Evolutionary conservation across 805 yeast genomes (phyloP).

Genomic region (Kregervanrija pseudodelftensis): DNA sequence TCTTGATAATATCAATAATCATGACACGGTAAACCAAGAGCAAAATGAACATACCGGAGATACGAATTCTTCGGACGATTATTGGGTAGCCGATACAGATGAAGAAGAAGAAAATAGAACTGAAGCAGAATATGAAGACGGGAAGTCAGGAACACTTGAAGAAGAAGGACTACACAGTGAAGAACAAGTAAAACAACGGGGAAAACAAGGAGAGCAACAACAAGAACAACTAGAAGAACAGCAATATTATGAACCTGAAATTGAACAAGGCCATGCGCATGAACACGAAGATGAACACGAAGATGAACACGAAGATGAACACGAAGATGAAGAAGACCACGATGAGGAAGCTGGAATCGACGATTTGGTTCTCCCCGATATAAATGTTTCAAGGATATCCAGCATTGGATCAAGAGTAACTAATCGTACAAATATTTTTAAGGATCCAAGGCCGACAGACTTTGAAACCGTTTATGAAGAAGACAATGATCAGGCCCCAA

Average conservation of each 20-base stretch:
- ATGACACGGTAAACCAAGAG: background rate
- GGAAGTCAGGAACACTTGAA: background rate
- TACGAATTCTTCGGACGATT: background rate
- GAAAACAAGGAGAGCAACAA: too few species aligned
- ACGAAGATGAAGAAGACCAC: background rate
- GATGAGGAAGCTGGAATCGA: conserved; percentile 1
- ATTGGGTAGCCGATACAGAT: background rate
- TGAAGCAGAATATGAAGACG: conserved; percentile 3
- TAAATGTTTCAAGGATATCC: background rate
- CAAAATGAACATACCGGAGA: background rate
- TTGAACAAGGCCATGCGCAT: conserved; percentile 3
- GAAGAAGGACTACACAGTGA: background rate
- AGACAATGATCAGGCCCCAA: conserved; percentile 6
- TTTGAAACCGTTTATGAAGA: background rate
- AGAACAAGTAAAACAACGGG: too few species aligned
- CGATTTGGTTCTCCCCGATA: background rate
- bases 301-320: background rate
- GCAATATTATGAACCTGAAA: background rate
- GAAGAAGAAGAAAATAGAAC: background rate
- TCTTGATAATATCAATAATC: too few species aligned
- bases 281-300: conserved; percentile 1
- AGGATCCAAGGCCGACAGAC: too few species aligned
- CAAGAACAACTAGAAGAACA: background rate
- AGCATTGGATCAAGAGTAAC: conserved; percentile 1
- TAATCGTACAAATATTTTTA: background rate